Base-by-base conservation (phyloP, 2,329 filamentous ascomycete genomes). In the Xylariaceae sp. region DNA sequence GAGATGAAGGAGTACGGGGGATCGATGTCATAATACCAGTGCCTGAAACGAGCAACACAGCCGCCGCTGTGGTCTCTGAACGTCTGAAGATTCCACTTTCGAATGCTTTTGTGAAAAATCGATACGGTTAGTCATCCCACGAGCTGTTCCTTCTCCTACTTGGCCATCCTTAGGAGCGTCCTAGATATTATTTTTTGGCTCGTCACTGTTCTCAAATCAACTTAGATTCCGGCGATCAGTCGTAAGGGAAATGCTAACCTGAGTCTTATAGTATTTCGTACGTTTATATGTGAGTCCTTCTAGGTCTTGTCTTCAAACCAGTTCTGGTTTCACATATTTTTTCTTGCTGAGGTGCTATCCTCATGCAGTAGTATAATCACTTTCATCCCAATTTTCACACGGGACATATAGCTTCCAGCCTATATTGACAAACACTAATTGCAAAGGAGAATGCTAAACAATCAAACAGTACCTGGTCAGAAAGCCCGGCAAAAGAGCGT, bases 401-500 rank as follows among this genome's bases (percentile, higher is more conserved):
- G n/a, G n/a, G n/a, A n/a, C n/a, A n/a, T n/a, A n/a, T n/a, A n/a
- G n/a, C n/a, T n/a, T n/a, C n/a, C n/a, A n/a, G n/a, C n/a, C n/a
- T n/a, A n/a, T n/a, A n/a, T n/a, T n/a, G n/a, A n/a, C n/a, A n/a
- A n/a, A n/a, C n/a, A n/a, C n/a, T n/a, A n/a, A n/a, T n/a, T n/a
- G n/a, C n/a, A 29, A 7, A n/a, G 15, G 9, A n/a, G 33, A 24
- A 6, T 18, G 18, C 37, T 40, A 13, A 40, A 4, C 10, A 20
- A 7, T 13, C 10, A 15, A 8, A 90, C 90, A 68, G 89, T 70
- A 54, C 78, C 92, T 1, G 88, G 88, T 23, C 92, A 97, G 71
- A 84, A 84, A 62, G 82, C 86, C 15, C 82, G 92, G 3, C 85
- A 94, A 66, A 93, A 93, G 74, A 88, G 91, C 62, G 91, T 97